phyloP scores from a whole-genome alignment of 768 basidiomycete genomes.

The Leccinum boreale region DNA sequence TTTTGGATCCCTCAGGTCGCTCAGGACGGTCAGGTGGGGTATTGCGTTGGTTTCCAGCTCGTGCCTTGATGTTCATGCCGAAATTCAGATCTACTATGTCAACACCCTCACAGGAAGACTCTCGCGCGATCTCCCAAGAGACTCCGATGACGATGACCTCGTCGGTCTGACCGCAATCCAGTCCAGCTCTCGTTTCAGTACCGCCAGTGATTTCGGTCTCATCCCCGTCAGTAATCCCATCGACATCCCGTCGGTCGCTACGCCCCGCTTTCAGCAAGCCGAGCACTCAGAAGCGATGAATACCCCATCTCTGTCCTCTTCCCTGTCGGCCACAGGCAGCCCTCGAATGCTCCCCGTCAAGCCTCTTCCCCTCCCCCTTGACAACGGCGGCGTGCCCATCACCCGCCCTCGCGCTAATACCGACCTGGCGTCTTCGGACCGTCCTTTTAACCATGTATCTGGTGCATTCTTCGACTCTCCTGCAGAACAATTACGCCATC shows the following conservation, averaged over 20 bases:
- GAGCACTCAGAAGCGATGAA: not conserved
- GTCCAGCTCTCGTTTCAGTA: constrained; percentile 48
- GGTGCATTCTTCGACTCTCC: constrained; percentile 5
- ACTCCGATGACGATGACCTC: constrained; percentile 55
- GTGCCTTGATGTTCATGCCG: not conserved
- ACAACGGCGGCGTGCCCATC: not conserved
- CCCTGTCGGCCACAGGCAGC: not conserved
- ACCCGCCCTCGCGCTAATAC: constrained; percentile 27
- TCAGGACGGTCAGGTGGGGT: constrained; percentile 70
- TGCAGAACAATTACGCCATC: constrained; percentile 16
- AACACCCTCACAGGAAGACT: constrained; percentile 82
- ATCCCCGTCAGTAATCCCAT: constrained; percentile 21
- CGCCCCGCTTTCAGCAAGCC: not conserved
- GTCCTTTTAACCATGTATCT: constrained; percentile 8
- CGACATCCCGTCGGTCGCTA: not conserved
- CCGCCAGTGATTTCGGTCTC: constrained; percentile 46
- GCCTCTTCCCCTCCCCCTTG: constrained; percentile 4
- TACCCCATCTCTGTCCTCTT: not conserved
- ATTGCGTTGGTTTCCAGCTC: constrained; percentile 1
- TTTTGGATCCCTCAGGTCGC: constrained; percentile 92
- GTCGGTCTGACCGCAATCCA: constrained; percentile 49
- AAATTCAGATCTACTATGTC: constrained; percentile 81
- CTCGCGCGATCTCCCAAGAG: constrained; percentile 76
- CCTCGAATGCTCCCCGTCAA: not conserved
- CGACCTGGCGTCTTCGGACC: constrained; percentile 10